Percentiles rank a stretch among this genome's conserved stretches.
phyloP scores from a whole-genome alignment of 2,329 filamentous ascomycete genomes.

The Colletotrichum acutatum region DNA sequence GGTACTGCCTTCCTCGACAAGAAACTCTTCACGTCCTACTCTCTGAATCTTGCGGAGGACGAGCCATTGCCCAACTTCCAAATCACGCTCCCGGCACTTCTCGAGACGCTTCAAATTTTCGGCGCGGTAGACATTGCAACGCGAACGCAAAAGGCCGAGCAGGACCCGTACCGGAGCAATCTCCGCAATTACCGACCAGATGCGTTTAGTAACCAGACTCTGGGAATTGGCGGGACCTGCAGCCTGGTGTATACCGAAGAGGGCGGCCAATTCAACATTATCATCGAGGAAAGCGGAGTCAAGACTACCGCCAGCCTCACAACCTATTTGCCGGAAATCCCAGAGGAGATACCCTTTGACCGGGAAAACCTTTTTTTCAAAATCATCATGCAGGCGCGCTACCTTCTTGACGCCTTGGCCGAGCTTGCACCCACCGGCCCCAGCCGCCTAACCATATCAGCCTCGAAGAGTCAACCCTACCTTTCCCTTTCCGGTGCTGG shows the following conservation, averaged over 20 bases:
- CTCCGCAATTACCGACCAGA: constrained; percentile 72
- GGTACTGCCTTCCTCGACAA: constrained; percentile 82
- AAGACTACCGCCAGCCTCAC: constrained; percentile 90
- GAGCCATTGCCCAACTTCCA: constrained; percentile 77
- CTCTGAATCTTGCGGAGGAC: constrained; percentile 65
- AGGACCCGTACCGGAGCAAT: constrained; percentile 71
- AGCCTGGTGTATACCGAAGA: constrained; percentile 80
- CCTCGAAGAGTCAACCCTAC: constrained; percentile 72
- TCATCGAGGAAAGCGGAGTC: constrained; percentile 86
- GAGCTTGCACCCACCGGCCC: constrained; percentile 80
- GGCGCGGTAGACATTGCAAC: constrained; percentile 79
- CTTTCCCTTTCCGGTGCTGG: constrained; percentile 78
- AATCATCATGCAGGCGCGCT: constrained; percentile 88
- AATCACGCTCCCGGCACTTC: constrained; percentile 84
- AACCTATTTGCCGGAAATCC: constrained; percentile 82
- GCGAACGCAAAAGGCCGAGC: constrained; percentile 67
- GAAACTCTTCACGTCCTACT: constrained; percentile 87
- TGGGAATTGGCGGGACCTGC: constrained; percentile 88
- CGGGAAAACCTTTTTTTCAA: constrained; percentile 85
- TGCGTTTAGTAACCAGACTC: constrained; percentile 84
- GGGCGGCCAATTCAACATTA: constrained; percentile 84
- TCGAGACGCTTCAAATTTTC: constrained; percentile 97
- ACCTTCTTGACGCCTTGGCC: constrained; percentile 76
- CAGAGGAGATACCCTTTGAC: constrained; percentile 89
- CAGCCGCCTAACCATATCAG: constrained; percentile 75